Evolutionary conservation across 148 eudicot genomes (phyloP), one percentile per base, ranked within the genome.

Genomic region (Rhododendron simsii): DNA sequence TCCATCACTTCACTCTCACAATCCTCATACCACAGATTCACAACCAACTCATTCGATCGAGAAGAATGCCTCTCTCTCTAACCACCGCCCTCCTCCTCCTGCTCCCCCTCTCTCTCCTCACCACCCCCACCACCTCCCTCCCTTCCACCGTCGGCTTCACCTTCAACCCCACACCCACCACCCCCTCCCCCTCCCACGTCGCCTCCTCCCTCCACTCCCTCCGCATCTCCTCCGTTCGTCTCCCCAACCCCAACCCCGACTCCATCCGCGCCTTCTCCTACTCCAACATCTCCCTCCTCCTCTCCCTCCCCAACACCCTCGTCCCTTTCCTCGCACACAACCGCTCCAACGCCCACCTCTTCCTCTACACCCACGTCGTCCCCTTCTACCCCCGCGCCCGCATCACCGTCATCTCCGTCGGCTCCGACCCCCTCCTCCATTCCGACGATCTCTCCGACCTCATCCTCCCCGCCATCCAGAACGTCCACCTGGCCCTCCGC

Each of bases 331-430:
- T 96, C 87, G 91, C 96, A 84, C 76, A 89, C 63, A 94, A 94
- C 84, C 88, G 86, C 88, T 93, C 98, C 81, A 85, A 90, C 83
- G 93, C 98, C 80, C 57, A 85, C 81, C 69, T 81, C 18, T 96
- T 93, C 94, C 93, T 96, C 67, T 86, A 86, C 89, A 59, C 88
- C 61, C 89, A 92, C 87, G 93, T 96, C 83, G 83, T 95, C 85
- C 98, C 98, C n/a, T 95, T 91, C 93, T 89, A 94, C 91, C 98
- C 98, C 16, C 96, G 96, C n/a, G 91, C 95, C 39, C 89, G 63
- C 57, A 90, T 96, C 84, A 71, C 96, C 85, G 16, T 89, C 89
- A 92, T 96, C 77, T 93, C 96, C 84, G 90, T 92, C 85, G 96
- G 98, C 7, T 23, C 87, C 26, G 91, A 92, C 84, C 78, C 85